These are phyloP conservation scores for Candida orba DNA, from an alignment of 805 yeast species.

Conservation along the genomic window DNA sequence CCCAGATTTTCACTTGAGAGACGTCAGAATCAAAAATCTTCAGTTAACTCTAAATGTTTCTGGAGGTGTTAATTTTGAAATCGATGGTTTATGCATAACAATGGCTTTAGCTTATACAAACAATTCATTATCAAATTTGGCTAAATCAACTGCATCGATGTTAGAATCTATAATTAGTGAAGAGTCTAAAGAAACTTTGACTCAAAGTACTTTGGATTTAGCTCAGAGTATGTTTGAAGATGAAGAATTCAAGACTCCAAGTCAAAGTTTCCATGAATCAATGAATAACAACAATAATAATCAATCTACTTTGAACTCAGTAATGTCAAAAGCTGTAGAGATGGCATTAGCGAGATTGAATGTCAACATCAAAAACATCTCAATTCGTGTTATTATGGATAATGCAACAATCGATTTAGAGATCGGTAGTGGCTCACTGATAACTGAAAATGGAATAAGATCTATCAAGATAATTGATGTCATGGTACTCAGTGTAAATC, in stretches of 20 bases:
- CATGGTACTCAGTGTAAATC: slow-evolving; percentile 33
- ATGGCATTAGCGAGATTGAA: slow-evolving; percentile 56
- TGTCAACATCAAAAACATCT: slow-evolving; percentile 40
- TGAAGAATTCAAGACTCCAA: slow-evolving; percentile 10
- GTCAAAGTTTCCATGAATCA: slow-evolving; percentile 15
- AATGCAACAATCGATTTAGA: slow-evolving; percentile 28
- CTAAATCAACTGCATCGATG: slow-evolving; percentile 1
- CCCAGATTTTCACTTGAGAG: slow-evolving; percentile 57
- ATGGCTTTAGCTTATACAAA: slow-evolving; percentile 27
- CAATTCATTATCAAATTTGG: neutral
- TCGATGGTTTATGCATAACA: slow-evolving; percentile 46
- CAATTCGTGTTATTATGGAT: slow-evolving; percentile 44
- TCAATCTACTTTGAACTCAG: slow-evolving; percentile 39
- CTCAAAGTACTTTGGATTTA: slow-evolving; percentile 69
- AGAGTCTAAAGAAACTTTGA: slow-evolving; percentile 42
- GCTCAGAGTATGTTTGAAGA: slow-evolving; percentile 43
- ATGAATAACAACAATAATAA: slow-evolving; percentile 10
- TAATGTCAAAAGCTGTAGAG: slow-evolving; percentile 60
- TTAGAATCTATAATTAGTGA: slow-evolving; percentile 18
- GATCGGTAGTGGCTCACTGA: slow-evolving; percentile 27
- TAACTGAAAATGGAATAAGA: slow-evolving; percentile 41
- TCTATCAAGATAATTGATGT: slow-evolving; percentile 34
- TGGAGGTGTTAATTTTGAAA: slow-evolving; percentile 62
- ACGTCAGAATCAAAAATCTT: slow-evolving; percentile 51
- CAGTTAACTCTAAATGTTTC: slow-evolving; percentile 55